Evolutionary conservation across 805 yeast genomes (phyloP), one percentile per base, ranked within the genome.

Genomic region (Kazachstania africana): DNA sequence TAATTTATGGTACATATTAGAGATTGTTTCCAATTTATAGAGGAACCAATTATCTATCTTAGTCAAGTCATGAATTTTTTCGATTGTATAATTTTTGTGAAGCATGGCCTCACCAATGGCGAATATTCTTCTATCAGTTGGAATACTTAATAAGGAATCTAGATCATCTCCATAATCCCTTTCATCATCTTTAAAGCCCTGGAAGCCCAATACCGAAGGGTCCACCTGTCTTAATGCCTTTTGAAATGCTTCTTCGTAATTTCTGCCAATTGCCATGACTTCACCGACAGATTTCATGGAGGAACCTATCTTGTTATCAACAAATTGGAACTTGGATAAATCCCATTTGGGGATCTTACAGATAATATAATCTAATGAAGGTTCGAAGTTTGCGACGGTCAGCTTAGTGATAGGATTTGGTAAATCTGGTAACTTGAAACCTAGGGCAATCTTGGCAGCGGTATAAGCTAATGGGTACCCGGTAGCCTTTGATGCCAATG

Each of bases 321-420:
- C 98, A 53, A 84, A 94, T 57, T 81, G 93, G 68, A 88, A 91
- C 69, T 88, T 88, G 45, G 91, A 61, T 59, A 88, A 67, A 67
- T 88, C 98, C 98, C 98, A 88, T 64, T 96, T 77, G 47, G 98
- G 98, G 53, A 88, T 85, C 70, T 88, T 88, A 47, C 94, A 84
- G 36, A 88, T 98, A 66, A 87, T 76, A 63, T 88, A 88, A 63
- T 88, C 98, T 48, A 88, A 70, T 16, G 95, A 83, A 20, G 98
- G 98, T 63, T 88, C 98, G 55, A 88, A 88, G 63, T 84, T 82
- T 31, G 98, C 97, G 35, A 87, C 78, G 9, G 98, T 91, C 31
- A 94, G 79, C 63, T 84, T 84, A 42, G 98, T 88, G 27, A 88
- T 95, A 31, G 96, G 93, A 63, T 88, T 88, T 45, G 95, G 94